Percentiles rank a stretch among this genome's conserved stretches.
Conservation (phyloP, 2,329 filamentous ascomycete genomes). For the Fusarium veterinarium region DNA sequence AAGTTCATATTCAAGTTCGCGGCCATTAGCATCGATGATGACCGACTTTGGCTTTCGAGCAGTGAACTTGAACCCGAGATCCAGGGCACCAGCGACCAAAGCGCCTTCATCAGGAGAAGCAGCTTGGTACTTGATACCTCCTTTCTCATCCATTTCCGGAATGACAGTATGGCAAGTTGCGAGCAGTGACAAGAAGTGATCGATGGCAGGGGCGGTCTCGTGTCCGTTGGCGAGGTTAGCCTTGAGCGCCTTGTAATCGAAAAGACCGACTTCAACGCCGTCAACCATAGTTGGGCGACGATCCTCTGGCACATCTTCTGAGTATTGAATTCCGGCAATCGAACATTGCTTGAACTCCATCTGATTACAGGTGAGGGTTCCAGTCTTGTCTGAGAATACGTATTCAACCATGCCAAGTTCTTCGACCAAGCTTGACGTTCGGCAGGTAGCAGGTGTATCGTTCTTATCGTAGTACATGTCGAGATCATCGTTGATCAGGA, state of each 20-base stretch:
- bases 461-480: slow-evolving; percentile 98
- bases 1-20: slow-evolving; percentile 85
- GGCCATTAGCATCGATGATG: slow-evolving; percentile 80
- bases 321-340: slow-evolving; percentile 94
- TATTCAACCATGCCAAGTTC: slow-evolving; percentile 98
- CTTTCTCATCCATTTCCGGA: slow-evolving; percentile 84
- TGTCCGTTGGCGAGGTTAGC: slow-evolving; percentile 73
- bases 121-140: slow-evolving; percentile 95
- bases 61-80: slow-evolving; percentile 88
- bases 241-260: slow-evolving; percentile 82
- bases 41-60: slow-evolving; percentile 91
- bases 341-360: slow-evolving; percentile 99
- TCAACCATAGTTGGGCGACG: slow-evolving; percentile 83
- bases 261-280: slow-evolving; percentile 80
- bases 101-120: slow-evolving; percentile 97
- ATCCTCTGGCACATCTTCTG: slow-evolving; percentile 92
- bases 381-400: slow-evolving; percentile 98
- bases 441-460: slow-evolving; percentile 94
- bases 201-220: slow-evolving; percentile 62
- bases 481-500: slow-evolving; percentile 95
- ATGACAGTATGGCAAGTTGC: slow-evolving; percentile 97
- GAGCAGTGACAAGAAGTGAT: slow-evolving; percentile 89
- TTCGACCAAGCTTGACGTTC: slow-evolving; percentile 95
- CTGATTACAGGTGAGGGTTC: slow-evolving; percentile 96
- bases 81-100: slow-evolving; percentile 89